Base-by-base conservation (phyloP, 768 basidiomycete genomes). In the Kwoniella bestiolae region DNA sequence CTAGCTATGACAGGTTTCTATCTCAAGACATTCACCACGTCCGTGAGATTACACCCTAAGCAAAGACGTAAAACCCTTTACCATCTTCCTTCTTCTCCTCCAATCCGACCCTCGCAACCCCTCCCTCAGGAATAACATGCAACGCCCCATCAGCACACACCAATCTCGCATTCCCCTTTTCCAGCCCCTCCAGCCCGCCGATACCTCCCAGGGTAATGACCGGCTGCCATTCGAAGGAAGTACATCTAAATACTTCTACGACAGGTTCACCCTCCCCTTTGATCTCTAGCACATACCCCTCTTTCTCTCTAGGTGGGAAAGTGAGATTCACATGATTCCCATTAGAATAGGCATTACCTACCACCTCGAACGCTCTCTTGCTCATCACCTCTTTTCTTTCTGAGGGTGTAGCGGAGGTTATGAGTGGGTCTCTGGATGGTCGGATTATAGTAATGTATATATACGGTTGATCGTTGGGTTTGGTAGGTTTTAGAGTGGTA, bases 221-320 rank as follows among this genome's bases (percentile, higher is more conserved):
- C n/a, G n/a, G n/a, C n/a, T n/a, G n/a, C 94, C 94, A 96, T 70
- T 90, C 88, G 88, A 92, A 94, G 6, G 88, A 88, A 16, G 85
- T 86, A 70, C 88, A 90, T 26, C 92, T 85, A 56, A 88, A 84
- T 71, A 90, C 90, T 79, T 96, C 94, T 0, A 92, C 87, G 3
- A 91, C 86, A 8, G 57, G 60, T 0, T 82, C 68, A 16, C 82
- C 82, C 12, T 88, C 87, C 5, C 83, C 80, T 11, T 83, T 84
- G n/a, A 82, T 82, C 0, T 80, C 66, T 1, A 73, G 80, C 28
- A 84, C 78, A 50, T 83, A 73, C 12, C 86, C 86, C 5, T 83
- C 79, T 8, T 14, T 28, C 9, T 53, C 52, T 7, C 55, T 56
- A 16, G 72, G 76, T 5, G 78, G 80, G 73, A 91, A 93, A 38